phyloP scores from a whole-genome alignment of 805 yeast genomes.

The Yarrowia osloensis region DNA sequence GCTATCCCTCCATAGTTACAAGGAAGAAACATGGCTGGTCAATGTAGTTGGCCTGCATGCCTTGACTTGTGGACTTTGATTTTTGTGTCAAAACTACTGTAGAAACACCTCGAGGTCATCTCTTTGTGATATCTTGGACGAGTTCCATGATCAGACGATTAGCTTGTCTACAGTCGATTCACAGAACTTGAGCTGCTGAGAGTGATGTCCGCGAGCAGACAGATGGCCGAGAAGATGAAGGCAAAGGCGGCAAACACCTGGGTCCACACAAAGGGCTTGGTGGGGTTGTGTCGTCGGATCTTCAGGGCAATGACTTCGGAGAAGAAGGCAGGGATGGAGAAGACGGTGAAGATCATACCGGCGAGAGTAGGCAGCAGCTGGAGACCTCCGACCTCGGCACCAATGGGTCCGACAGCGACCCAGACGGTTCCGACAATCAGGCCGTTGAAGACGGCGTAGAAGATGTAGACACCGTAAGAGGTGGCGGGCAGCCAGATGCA shows the following conservation, averaged over 20 bases:
- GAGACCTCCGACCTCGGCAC: slow-evolving; percentile 30
- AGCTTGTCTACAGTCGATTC: too few species aligned
- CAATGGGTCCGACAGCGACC: slow-evolving; percentile 28
- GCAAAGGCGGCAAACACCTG: slow-evolving; percentile 29
- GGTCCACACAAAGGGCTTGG: slow-evolving; percentile 28
- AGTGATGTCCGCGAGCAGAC: too few species aligned
- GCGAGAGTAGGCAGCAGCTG: slow-evolving; percentile 28
- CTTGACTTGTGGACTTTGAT: too few species aligned
- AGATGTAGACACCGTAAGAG: slow-evolving; percentile 34
- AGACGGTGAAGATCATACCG: slow-evolving; percentile 25
- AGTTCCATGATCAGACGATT: too few species aligned
- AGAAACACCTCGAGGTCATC: too few species aligned
- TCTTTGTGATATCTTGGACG: too few species aligned
- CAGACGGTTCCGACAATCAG: slow-evolving; percentile 41
- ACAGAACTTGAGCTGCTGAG: too few species aligned
- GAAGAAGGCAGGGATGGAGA: slow-evolving; percentile 27
- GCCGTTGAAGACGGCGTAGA: slow-evolving; percentile 45
- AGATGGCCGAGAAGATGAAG: slow-evolving; percentile 17
- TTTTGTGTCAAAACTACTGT: too few species aligned
- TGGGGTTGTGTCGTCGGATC: neutral
- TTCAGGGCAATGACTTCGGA: slow-evolving; percentile 29
- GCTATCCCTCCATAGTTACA: too few species aligned
- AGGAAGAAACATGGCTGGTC: too few species aligned
- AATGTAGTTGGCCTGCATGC: too few species aligned
- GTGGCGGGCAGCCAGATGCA: slow-evolving; percentile 33